phyloP scores from a whole-genome alignment of 2,329 filamentous ascomycete species.

The Tetracladium maxilliforme region DNA sequence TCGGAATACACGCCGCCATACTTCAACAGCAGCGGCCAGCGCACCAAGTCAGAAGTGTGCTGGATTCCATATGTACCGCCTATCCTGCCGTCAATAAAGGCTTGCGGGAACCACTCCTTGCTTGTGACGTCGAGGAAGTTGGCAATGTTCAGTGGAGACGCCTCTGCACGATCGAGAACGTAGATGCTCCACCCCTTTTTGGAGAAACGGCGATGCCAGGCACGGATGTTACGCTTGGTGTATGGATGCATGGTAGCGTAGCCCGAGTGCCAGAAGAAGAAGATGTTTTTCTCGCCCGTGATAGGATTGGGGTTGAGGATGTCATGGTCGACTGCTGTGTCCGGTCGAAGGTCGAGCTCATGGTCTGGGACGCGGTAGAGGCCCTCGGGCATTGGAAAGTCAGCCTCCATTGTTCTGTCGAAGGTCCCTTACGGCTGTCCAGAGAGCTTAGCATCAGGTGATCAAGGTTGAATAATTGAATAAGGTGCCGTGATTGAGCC shows the following conservation, averaged over 20 bases:
- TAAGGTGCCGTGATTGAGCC: too few relatives aligned
- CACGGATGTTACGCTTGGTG: constrained; percentile 33
- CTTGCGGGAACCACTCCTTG: constrained; percentile 25
- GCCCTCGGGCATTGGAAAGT: constrained; percentile 21
- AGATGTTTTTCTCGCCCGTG: constrained; percentile 33
- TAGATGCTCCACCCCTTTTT: constrained; percentile 36
- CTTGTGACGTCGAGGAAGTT: constrained; percentile 31
- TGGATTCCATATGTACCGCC: constrained; percentile 32
- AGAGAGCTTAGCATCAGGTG: constrained; percentile 6
- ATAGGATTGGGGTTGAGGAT: constrained; percentile 23
- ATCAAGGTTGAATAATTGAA: too few relatives aligned
- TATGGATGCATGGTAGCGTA: constrained; percentile 32
- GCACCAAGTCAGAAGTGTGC: constrained; percentile 41
- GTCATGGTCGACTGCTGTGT: constrained; percentile 26
- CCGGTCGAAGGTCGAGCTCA: constrained; percentile 27
- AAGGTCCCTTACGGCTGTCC: constrained; percentile 7
- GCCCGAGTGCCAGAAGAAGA: constrained; percentile 42
- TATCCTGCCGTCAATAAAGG: constrained; percentile 32
- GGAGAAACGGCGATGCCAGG: constrained; percentile 36
- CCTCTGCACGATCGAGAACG: constrained; percentile 27
- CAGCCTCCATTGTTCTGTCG: constrained; percentile 8
- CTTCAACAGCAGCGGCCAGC: constrained; percentile 36
- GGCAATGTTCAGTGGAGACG: constrained; percentile 29
- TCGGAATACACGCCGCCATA: constrained; percentile 45
- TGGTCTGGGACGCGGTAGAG: constrained; percentile 22